Evolutionary conservation across 1,139 yeast species (phyloP), one percentile per base, ranked within the genome.

Genomic region (Saccharomyces hybrid): DNA sequence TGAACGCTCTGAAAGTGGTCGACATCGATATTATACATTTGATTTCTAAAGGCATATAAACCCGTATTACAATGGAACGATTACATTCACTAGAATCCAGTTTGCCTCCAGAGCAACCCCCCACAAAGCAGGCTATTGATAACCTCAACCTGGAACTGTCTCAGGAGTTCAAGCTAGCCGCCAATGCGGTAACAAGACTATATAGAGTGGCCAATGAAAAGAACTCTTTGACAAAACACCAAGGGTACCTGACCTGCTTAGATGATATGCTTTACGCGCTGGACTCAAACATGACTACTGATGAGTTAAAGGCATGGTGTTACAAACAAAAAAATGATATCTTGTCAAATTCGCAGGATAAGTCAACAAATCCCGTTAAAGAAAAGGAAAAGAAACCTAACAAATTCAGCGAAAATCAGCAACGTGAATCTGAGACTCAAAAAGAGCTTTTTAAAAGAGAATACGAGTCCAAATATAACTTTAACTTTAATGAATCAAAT

Each of bases 61-160:
- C n/a, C 12, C 26, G 11, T n/a, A 27, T 24, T 29, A 51, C 14
- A 4, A 65, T 65, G 69, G 69, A 64, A 21, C 57, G 55, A 26
- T 52, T 65, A 12, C 52, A 57, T 14, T 52, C 59, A 8, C 50
- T 65, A 46, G 67, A 61, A 34, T 55, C 61, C 4, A 62, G 66
- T 52, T 52, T 65, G 19, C 69, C 70, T 2, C 68, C 69, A 4
- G 68, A 65, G 49, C 66, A 64, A 47, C 63, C 68, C 2, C 68
- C 69, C 2, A 64, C 67, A 6, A 57, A 58, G 29, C 65, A 64
- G 44, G 62, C 63, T 2, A 59, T 66, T 7, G 63, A 61, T n/a
- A 50, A 57, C 3, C 54, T 66, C 29, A 61, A 58, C 42, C 54
- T 54, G 21, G 67, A 65, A 29, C 59, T 65, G 26, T 58, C 67